Conservation (phyloP, 805 yeast genomes). For the Ogataea sp. region DNA sequence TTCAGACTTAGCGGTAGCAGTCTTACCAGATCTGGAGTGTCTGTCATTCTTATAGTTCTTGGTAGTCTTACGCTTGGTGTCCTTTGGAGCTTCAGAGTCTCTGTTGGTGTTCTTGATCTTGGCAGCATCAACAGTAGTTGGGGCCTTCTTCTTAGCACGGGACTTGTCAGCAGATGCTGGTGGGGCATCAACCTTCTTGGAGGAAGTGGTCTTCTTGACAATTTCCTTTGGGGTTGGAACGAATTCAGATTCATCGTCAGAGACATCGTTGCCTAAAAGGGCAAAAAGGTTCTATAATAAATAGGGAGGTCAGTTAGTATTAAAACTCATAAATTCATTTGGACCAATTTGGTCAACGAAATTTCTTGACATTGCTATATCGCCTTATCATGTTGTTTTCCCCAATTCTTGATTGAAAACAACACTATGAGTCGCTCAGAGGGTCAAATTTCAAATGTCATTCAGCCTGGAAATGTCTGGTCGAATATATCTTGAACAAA, state of each 20-base stretch:
- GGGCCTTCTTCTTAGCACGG: constrained; percentile 67
- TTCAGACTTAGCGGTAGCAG: constrained; percentile 78
- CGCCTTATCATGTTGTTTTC: too few species aligned
- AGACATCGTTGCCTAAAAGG: constrained; percentile 84
- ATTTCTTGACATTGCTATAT: too few species aligned
- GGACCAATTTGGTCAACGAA: too few species aligned
- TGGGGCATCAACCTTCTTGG: constrained; percentile 79
- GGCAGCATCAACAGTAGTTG: constrained; percentile 85
- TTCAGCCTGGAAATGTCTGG: too few species aligned
- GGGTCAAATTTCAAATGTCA: too few species aligned
- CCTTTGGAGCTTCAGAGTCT: constrained; percentile 45
- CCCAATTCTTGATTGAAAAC: too few species aligned
- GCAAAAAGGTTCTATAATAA: constrained; percentile 60
- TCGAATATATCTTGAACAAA: too few species aligned
- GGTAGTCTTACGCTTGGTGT: constrained; percentile 36
- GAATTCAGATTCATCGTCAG: constrained; percentile 57
- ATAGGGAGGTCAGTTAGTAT: too few species aligned
- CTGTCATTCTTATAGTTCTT: constrained; percentile 64
- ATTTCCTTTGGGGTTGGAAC: constrained; percentile 58
- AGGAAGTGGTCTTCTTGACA: constrained; percentile 74
- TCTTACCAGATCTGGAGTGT: constrained; percentile 75
- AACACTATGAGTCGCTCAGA: too few species aligned
- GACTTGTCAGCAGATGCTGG: constrained; percentile 78
- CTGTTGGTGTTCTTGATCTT: constrained; percentile 69
- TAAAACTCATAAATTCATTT: too few species aligned